Evolutionary conservation across 208 protist species (phyloP), one percentile per base, ranked within the genome.

Genomic region (Tetramitus jugosus): DNA sequence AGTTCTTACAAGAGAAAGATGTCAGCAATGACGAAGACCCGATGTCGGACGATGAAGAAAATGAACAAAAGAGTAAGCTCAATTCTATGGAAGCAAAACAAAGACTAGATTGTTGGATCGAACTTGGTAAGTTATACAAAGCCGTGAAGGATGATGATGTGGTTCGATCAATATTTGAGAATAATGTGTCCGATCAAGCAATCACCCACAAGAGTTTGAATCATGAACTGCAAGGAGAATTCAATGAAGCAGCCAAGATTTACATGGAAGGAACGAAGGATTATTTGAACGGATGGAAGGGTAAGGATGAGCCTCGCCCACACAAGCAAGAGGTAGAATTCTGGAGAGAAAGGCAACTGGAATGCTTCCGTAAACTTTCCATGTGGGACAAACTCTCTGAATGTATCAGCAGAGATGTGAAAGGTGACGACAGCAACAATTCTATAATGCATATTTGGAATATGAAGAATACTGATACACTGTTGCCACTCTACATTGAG

Each of bases 121-220:
- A 45, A 82, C 68, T 76, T 43, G 60, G 3, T 29, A 62, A 75
- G 35, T 0, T 81, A 7, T 68, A 87, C 64, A 77, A 76, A 46
- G 42, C 74, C 1, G 67, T 91, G 26, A 84, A 82, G 56, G 85
- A 91, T 64, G 78, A 86, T 26, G 87, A 91, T 79, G 72, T 89
- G 0, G 67, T 89, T 40, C 33, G 77, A 13, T 84, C 82, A 37
- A 53, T 91, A 20, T 84, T 83, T 35, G 82, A 89, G 14, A 84
- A 85, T 45, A 62, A 86, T 68, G 79, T 82, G 23, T 37, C 74
- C 31, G n/a, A 77, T 3, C 49, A 85, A 52, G 20, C 39, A 4
- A 29, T 75, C 29, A 87, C 86, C 40, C 78, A 80, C 33, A 40
- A 79, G n/a, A 87, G 87, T 10, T 43, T 91, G 1, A 56, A 85